These are phyloP conservation scores for Coemansia sp. DNA, from an alignment of 192 early-diverging fungal genomes.

Conservation along the genomic window DNA sequence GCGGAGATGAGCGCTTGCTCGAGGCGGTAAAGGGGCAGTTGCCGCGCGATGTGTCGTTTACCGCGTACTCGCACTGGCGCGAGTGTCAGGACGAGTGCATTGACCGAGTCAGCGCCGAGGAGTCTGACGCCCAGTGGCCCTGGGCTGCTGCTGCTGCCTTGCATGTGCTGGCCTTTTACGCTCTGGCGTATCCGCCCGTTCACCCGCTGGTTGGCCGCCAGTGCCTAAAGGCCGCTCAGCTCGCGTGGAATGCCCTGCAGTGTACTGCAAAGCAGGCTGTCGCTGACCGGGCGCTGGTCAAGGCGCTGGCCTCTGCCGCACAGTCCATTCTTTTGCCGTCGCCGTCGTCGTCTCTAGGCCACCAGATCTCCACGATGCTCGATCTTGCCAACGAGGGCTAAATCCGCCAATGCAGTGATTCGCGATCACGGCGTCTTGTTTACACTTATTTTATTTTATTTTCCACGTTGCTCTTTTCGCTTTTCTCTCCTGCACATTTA, in stretches of 20 bases:
- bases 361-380: neutral
- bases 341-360: neutral
- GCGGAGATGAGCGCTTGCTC: neutral
- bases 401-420: neutral
- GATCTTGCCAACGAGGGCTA: neutral
- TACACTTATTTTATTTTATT: neutral
- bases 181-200: conserved; percentile 11
- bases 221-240: conserved; percentile 35
- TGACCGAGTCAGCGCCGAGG: conserved; percentile 7
- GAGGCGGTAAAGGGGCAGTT: neutral
- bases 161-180: conserved; percentile 46
- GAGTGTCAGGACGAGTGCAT: conserved; percentile 53
- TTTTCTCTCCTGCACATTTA: neutral
- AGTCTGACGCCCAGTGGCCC: neutral
- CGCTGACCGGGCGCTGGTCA: neutral
- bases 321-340: neutral
- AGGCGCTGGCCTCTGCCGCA: neutral
- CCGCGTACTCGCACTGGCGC: conserved; percentile 46
- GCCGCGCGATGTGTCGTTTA: conserved; percentile 34
- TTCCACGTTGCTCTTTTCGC: neutral
- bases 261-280: neutral
- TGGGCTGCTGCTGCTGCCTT: conserved; percentile 33
- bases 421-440: neutral
- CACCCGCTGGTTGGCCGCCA: conserved; percentile 39
- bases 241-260: conserved; percentile 25